These are phyloP conservation scores for Metschnikowia lachancei DNA, from an alignment of 805 yeast genomes.

Conservation along the genomic window DNA sequence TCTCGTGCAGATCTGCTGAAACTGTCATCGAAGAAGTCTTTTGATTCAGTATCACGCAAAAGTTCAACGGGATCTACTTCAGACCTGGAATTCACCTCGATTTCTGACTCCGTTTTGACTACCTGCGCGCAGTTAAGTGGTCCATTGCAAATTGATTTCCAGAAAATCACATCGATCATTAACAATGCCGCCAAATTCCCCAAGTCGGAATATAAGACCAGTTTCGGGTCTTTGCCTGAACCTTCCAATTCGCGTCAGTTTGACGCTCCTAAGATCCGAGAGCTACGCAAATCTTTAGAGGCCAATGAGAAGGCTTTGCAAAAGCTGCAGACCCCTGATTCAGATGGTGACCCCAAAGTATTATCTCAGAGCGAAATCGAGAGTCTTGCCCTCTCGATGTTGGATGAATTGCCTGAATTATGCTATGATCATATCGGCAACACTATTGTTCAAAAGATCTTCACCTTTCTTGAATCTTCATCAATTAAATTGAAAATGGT, in stretches of 20 bases:
- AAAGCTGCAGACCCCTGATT: conserved; percentile 4
- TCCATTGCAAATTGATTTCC: conserved; percentile 25
- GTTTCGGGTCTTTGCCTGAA: conserved; percentile 76
- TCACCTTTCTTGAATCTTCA: conserved; percentile 62
- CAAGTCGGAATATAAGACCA: conserved; percentile 49
- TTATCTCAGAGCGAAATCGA: conserved; percentile 72
- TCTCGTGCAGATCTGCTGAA: not conserved
- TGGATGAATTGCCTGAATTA: conserved; percentile 84
- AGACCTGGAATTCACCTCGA: not conserved
- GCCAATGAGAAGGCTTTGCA: conserved; percentile 25
- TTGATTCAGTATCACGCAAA: not conserved
- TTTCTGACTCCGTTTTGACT: conserved; percentile 8
- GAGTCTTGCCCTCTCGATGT: conserved; percentile 77
- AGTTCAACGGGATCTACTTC: not conserved
- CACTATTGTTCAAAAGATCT: conserved; percentile 90
- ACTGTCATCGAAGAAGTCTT: not conserved
- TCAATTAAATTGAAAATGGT: conserved; percentile 78
- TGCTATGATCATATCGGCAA: conserved; percentile 93
- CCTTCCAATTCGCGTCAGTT: conserved; percentile 66
- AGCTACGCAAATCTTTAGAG: conserved; percentile 63
- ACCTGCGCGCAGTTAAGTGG: conserved; percentile 10
- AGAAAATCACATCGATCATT: conserved; percentile 47
- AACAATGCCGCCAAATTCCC: conserved; percentile 30
- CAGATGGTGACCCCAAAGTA: conserved; percentile 3
- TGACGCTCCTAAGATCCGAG: conserved; percentile 86